Evolutionary conservation across 2,329 filamentous ascomycete species (phyloP), one percentile per base, ranked within the genome.

Genomic region (Ophiostoma montium): DNA sequence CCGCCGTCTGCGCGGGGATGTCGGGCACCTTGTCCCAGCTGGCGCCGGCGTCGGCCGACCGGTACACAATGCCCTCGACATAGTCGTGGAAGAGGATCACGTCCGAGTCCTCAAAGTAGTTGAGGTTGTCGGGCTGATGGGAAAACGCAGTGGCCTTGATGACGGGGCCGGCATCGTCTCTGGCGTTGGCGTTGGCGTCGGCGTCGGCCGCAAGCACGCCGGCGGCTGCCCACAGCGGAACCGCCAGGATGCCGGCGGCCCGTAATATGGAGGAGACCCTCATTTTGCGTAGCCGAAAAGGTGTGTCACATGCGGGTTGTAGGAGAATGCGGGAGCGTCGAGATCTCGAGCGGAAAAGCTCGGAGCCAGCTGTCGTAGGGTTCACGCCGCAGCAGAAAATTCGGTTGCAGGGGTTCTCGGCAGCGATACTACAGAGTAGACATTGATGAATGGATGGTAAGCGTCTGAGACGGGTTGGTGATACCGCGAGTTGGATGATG

Each of bases 31-130:
- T 68, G 41, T 76, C 67, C 90, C 92, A 98, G 42, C 70, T 76
- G 57, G 76, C 76, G 56, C 92, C 94, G 35, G 85, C 88, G 67
- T 96, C 79, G 43, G 73, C 71, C 41, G 90, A 94, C 52, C 86
- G 81, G 64, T 82, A 88, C 47, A 94, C 72, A 54, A 78, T 78
- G 52, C 74, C 72, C 36, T 74, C 73, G 13, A 71, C 64, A 46
- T 69, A 60, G 62, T 94, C 84, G 58, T 83, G 80, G 61, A 87
- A 80, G 42, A 96, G 66, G 52, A 94, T 71, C 47, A 84, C 77
- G 62, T 95, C 82, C 56, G 86, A 89, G 63, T 90, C 86, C 60
- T 92, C 82, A 61, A 98, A 96, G 67, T 95, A 98, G 67, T 84
- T 84, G 56, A 95, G 69, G 61, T 80, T 80, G 48, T 67, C 62